Evolutionary conservation across 2,329 filamentous ascomycete genomes (phyloP).

Genomic region (Epichloe aotearoae): DNA sequence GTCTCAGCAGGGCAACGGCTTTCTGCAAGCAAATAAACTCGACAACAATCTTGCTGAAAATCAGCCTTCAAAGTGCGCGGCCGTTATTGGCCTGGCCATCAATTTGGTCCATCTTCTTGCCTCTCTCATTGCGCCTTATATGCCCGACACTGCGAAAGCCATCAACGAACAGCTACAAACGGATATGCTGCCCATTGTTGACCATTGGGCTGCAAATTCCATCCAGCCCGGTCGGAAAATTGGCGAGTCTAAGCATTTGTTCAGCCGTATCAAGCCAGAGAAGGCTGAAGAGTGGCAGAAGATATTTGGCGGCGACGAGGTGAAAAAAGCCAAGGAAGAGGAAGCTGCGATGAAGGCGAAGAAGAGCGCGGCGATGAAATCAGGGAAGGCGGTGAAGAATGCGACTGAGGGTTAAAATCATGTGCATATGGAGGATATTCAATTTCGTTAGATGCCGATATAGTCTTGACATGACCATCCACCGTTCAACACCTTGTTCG

Average conservation of each 20-base stretch:
- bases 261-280: constrained; percentile 58
- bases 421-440: too few species aligned
- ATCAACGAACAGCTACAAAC: constrained; percentile 60
- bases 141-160: constrained; percentile 53
- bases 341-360: constrained; percentile 14
- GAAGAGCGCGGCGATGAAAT: not conserved
- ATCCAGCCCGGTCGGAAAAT: constrained; percentile 60
- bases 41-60: constrained; percentile 31
- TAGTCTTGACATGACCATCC: too few species aligned
- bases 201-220: constrained; percentile 41
- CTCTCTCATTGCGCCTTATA: constrained; percentile 61
- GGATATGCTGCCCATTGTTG: constrained; percentile 41
- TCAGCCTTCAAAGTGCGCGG: constrained; percentile 29
- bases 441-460: too few species aligned
- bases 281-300: constrained; percentile 67
- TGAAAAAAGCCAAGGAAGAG: constrained; percentile 48
- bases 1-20: constrained; percentile 34
- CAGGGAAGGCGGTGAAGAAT: not conserved
- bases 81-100: constrained; percentile 51
- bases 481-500: too few species aligned
- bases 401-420: too few species aligned
- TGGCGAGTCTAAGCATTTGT: constrained; percentile 59
- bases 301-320: constrained; percentile 43
- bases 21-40: constrained; percentile 30
- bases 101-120: constrained; percentile 66